A percentile compares a stretch with the other conserved stretches of the same genome.
phyloP scores from a whole-genome alignment of 352 stramenopile genomes.

The Phytophthora sp. region DNA sequence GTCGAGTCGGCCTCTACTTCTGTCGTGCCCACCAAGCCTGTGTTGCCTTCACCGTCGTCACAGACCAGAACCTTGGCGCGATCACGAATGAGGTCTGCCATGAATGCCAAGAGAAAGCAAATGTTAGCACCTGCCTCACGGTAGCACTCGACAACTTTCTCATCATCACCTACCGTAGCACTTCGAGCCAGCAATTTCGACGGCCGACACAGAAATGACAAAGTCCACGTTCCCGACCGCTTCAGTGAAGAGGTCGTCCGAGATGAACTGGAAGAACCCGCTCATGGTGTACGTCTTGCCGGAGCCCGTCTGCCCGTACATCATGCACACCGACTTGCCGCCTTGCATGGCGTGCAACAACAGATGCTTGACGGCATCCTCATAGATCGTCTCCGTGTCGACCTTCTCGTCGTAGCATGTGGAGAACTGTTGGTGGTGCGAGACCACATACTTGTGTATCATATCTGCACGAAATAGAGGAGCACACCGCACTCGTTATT shows the following conservation, averaged over 20 bases:
- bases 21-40: slow-evolving; percentile 62
- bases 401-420: slow-evolving; percentile 78
- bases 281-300: slow-evolving; percentile 90
- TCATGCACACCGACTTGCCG: slow-evolving; percentile 81
- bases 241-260: slow-evolving; percentile 71
- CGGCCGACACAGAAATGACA: slow-evolving; percentile 49
- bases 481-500: no score
- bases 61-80: slow-evolving; percentile 73
- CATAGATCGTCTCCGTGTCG: slow-evolving; percentile 81
- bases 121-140: background rate
- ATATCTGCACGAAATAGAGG: slow-evolving; percentile 61
- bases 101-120: background rate
- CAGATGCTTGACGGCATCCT: slow-evolving; percentile 64
- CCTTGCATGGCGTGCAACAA: slow-evolving; percentile 71
- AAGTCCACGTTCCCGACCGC: slow-evolving; percentile 58
- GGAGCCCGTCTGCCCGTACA: slow-evolving; percentile 76
- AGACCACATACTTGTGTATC: slow-evolving; percentile 88
- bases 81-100: slow-evolving; percentile 50
- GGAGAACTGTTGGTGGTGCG: slow-evolving; percentile 75
- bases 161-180: slow-evolving; percentile 51
- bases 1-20: slow-evolving; percentile 60
- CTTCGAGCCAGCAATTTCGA: slow-evolving; percentile 74
- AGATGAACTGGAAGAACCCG: slow-evolving; percentile 78
- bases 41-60: slow-evolving; percentile 73
- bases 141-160: background rate